Base-by-base conservation (phyloP, 805 yeast genomes). In the Zygosaccharomyces pseudorouxii region DNA sequence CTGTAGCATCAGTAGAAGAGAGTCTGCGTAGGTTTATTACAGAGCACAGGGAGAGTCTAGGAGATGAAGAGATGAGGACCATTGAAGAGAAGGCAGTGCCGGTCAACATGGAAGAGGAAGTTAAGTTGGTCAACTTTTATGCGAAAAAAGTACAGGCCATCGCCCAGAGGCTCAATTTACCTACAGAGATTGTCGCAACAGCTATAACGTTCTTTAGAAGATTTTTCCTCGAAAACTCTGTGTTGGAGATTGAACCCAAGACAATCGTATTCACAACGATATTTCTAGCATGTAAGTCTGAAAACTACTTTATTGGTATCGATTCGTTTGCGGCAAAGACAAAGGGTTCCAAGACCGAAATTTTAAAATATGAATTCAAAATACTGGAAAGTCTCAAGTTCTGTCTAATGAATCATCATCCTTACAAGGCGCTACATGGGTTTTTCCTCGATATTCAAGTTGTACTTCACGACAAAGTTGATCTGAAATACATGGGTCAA, bases 281-380 rank as follows among this genome's bases (percentile, higher is more conserved):
- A 10, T 93, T 89, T 64, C 71, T 93, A 29, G 96, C 97, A 5
- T 90, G 97, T 38, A 93, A 93, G 67, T 80, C 90, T 14, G 99
- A 93, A 61, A 92, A 93, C 68, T 84, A 80, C 64, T 92, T 90
- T 68, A 84, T 93, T 27, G 80, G 96, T 23, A 86, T 92, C 51
- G 84, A 85, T 38, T 77, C 86, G 9, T 90, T 92, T 63, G 82
- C 87, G 47, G 77, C 78, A 40, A 78, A 84, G 41, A 77, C 92
- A 18, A 83, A 84, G 46, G 78, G 86, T 0, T 78, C 81, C 31
- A 82, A 85, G 14, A 78, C 75, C 20, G 80, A 83, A 33, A 81
- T 93, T 28, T 68, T 92, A 47, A 84, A 82, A 51, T 73, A 88
- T 48, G 99, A 93, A 68, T 93, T 89, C 62, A 72, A 75, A 38